Conservation (phyloP, 345 rosid genomes). For the Melastoma malabathricum region DNA sequence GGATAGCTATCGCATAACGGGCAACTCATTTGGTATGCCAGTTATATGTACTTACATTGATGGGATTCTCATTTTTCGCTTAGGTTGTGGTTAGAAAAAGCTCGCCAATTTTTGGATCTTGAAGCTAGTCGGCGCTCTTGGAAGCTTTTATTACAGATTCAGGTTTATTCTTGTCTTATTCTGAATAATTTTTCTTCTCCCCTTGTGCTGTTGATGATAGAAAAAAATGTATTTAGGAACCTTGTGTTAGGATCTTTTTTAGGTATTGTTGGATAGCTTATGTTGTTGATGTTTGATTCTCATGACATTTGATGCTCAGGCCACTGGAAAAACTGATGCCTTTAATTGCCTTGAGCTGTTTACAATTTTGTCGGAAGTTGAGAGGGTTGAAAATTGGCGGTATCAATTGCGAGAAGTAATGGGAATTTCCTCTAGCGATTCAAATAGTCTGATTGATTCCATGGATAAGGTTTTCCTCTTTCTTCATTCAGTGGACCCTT, state of each 20-base stretch:
- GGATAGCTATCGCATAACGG: too few relatives aligned
- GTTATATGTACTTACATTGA: constrained; percentile 1
- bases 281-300: too few relatives aligned
- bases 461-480: constrained; percentile 29
- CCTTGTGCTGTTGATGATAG: background rate
- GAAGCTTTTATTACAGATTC: constrained; percentile 34
- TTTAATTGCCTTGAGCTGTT: constrained; percentile 44
- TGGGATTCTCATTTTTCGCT: constrained; percentile 5
- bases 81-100: constrained; percentile 57
- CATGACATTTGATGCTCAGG: constrained; percentile 17
- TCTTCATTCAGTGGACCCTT: background rate
- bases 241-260: background rate
- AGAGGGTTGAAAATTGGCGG: constrained; percentile 52
- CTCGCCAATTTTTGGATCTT: constrained; percentile 22
- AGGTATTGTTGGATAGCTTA: too few relatives aligned
- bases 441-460: constrained; percentile 18
- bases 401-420: constrained; percentile 20
- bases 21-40: too few relatives aligned
- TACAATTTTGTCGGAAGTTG: constrained; percentile 31
- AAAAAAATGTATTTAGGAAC: background rate
- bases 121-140: constrained; percentile 24
- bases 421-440: constrained; percentile 19
- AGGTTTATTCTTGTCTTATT: constrained; percentile 23
- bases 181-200: constrained; percentile 1
- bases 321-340: constrained; percentile 28